phyloP scores from a whole-genome alignment of 2,329 filamentous ascomycete genomes.

The Trichoderma oligosporum region DNA sequence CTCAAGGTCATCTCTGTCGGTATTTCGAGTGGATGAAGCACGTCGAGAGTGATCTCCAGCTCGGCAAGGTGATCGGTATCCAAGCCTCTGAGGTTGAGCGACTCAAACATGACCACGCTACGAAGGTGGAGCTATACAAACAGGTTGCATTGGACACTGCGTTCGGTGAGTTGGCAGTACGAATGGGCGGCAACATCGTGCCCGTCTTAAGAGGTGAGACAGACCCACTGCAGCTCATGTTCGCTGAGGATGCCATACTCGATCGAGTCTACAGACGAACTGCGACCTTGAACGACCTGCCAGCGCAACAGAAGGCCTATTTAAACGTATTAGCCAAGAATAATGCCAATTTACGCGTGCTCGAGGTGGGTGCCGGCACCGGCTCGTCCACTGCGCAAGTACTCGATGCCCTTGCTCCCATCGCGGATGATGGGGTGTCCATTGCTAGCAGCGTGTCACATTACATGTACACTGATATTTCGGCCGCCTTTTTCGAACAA shows the following conservation, averaged over 20 bases:
- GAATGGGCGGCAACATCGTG: slow-evolving; percentile 12
- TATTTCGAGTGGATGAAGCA: slow-evolving; percentile 1
- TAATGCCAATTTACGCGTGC: slow-evolving; percentile 2
- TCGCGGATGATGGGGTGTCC: neutral
- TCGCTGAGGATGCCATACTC: slow-evolving; percentile 7
- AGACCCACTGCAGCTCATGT: slow-evolving; percentile 14
- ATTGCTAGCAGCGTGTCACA: neutral
- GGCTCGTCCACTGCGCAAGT: slow-evolving; percentile 8
- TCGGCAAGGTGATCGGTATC: neutral
- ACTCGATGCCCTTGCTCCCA: neutral
- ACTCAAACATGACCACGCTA: neutral
- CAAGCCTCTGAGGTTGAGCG: slow-evolving; percentile 1
- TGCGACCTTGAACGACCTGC: slow-evolving; percentile 3
- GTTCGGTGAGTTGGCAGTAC: slow-evolving; percentile 9
- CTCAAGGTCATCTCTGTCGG: neutral
- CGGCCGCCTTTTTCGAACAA: slow-evolving; percentile 33
- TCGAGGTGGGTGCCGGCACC: slow-evolving; percentile 9
- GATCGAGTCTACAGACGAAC: slow-evolving; percentile 6
- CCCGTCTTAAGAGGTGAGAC: slow-evolving; percentile 5
- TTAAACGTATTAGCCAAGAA: slow-evolving; percentile 5
- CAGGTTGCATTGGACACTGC: neutral
- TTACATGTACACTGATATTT: slow-evolving; percentile 36
- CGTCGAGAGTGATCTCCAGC: neutral
- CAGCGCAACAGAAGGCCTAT: neutral
- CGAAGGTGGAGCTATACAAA: neutral